Conservation (phyloP, 2,329 filamentous ascomycete genomes). For the Diplodia scrobiculata region DNA sequence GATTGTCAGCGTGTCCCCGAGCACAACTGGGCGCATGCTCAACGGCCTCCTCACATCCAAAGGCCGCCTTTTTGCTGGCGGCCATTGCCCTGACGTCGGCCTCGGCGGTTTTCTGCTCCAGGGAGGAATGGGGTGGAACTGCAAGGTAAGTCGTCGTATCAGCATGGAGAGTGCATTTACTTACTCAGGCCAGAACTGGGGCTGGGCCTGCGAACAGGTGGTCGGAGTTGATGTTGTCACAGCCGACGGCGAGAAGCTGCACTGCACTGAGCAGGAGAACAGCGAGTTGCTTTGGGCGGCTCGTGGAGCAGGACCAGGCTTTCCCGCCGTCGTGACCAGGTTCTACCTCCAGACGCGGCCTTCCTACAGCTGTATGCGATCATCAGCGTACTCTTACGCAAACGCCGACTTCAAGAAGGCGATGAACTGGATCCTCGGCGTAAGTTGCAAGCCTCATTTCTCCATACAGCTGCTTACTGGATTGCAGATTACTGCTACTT, state of each 20-base stretch:
- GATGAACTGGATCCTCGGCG: constrained; percentile 53
- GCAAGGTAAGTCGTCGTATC: constrained; percentile 45
- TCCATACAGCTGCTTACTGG: neutral
- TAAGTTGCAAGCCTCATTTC: constrained; percentile 32
- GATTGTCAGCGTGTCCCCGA: constrained; percentile 51
- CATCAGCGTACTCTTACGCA: constrained; percentile 53
- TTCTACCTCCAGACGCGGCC: constrained; percentile 52
- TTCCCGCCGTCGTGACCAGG: constrained; percentile 56
- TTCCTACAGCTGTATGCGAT: constrained; percentile 35
- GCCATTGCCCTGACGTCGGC: constrained; percentile 61
- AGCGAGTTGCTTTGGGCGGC: constrained; percentile 55
- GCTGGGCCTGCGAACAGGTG: constrained; percentile 57
- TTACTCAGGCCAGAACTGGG: constrained; percentile 51
- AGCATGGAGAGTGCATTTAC: neutral
- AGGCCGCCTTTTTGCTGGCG: constrained; percentile 55
- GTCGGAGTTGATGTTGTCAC: constrained; percentile 54
- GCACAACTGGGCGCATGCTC: constrained; percentile 51
- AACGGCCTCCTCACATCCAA: constrained; percentile 46
- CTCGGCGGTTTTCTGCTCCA: constrained; percentile 60
- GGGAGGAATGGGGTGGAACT: constrained; percentile 63
- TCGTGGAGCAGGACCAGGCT: constrained; percentile 54
- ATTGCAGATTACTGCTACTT: constrained; percentile 36
- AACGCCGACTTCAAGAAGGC: constrained; percentile 51
- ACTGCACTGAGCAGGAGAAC: constrained; percentile 46
- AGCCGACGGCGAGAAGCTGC: constrained; percentile 47